phyloP scores from a whole-genome alignment of 2,329 filamentous ascomycete species.

The Raffaelea arxii region DNA sequence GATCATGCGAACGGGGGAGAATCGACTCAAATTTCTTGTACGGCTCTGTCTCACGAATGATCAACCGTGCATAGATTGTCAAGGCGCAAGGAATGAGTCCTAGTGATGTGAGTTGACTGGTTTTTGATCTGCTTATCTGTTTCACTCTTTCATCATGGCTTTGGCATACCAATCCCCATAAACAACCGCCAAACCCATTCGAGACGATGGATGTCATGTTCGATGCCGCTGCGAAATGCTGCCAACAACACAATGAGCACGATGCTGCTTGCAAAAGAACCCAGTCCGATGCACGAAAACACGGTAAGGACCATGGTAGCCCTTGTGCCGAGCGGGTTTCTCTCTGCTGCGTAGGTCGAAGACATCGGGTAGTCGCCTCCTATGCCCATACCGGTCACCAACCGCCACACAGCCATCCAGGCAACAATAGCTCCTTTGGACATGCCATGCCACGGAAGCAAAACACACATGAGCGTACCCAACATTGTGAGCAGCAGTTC shows the following conservation, averaged over 20 bases:
- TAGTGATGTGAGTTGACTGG: not conserved
- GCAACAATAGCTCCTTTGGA: not conserved
- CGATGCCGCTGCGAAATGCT: not conserved
- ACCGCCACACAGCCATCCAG: slow-evolving; percentile 6
- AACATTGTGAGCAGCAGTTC: slow-evolving; percentile 28
- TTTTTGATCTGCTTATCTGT: too few species aligned
- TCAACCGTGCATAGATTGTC: slow-evolving; percentile 1
- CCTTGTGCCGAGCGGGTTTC: not conserved
- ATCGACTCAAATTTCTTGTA: not conserved
- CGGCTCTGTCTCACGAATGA: not conserved
- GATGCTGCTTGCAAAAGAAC: not conserved
- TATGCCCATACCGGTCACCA: slow-evolving; percentile 5
- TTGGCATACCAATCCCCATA: slow-evolving; percentile 1
- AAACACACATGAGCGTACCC: slow-evolving; percentile 5
- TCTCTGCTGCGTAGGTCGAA: not conserved
- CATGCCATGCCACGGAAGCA: slow-evolving; percentile 2
- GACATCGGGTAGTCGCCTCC: slow-evolving; percentile 5
- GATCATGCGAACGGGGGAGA: not conserved
- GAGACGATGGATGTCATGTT: not conserved
- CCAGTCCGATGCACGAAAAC: not conserved
- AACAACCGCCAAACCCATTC: slow-evolving; percentile 3
- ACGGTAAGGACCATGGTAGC: not conserved
- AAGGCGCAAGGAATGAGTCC: not conserved
- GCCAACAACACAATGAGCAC: slow-evolving; percentile 2
- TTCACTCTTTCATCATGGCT: too few species aligned